Conservation (phyloP, 768 basidiomycete genomes). For the Amyloporia xantha region DNA sequence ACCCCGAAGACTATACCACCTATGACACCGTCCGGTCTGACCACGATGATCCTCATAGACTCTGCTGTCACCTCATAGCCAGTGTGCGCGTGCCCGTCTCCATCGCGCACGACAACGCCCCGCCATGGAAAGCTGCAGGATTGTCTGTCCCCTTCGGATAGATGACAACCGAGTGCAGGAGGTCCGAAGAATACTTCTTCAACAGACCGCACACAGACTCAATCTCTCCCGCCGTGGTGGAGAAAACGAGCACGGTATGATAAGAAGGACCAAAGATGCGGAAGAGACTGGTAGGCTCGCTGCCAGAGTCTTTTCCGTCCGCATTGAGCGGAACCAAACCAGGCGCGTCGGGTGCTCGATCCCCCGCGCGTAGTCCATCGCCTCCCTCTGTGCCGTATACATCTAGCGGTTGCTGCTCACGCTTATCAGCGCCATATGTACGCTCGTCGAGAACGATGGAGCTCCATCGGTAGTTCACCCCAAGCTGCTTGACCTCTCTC, state of each 20-base stretch:
- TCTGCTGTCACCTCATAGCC: slow-evolving; percentile 5
- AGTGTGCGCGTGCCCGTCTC: slow-evolving; percentile 8
- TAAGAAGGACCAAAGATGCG: slow-evolving; percentile 9
- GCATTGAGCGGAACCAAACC: slow-evolving; percentile 15
- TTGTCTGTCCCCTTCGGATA: neutral
- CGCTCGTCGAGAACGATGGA: slow-evolving; percentile 36
- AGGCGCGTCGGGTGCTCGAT: slow-evolving; percentile 41
- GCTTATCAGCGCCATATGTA: neutral
- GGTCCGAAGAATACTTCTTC: neutral
- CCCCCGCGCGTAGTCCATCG: slow-evolving; percentile 31
- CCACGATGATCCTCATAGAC: neutral
- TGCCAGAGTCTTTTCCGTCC: neutral
- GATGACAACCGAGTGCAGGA: neutral
- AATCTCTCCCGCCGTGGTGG: too few relatives aligned
- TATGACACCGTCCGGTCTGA: slow-evolving; percentile 11
- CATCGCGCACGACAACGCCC: neutral
- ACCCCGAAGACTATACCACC: slow-evolving; percentile 2
- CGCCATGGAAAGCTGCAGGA: neutral
- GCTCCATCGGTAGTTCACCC: slow-evolving; percentile 50
- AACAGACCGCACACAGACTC: too few relatives aligned
- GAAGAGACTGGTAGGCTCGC: slow-evolving; percentile 5
- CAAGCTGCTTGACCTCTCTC: slow-evolving; percentile 33
- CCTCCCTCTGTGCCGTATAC: slow-evolving; percentile 12
- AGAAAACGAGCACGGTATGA: slow-evolving; percentile 13
- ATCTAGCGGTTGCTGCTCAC: neutral